A percentile compares a stretch with the other conserved stretches of the same genome.
Evolutionary conservation across 345 rosid species (phyloP).

Genomic region (Streptanthus diversifolius): DNA sequence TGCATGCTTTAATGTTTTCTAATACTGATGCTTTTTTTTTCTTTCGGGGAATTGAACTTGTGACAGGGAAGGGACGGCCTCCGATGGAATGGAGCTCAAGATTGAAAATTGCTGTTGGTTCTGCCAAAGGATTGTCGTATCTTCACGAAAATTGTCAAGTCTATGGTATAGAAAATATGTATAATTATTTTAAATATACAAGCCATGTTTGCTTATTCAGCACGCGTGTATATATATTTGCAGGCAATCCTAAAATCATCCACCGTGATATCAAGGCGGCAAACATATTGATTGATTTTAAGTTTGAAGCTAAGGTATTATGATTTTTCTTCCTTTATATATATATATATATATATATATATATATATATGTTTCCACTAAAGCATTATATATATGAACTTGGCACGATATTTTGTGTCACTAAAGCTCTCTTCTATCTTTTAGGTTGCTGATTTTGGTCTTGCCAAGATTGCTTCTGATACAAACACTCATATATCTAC

Average conservation of each 20-base stretch:
- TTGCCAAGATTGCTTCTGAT: conserved; percentile 76
- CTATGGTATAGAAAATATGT: not conserved
- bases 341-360: not conserved
- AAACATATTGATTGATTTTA: conserved; percentile 75
- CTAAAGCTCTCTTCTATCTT: not conserved
- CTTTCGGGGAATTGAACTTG: not conserved
- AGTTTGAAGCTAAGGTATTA: conserved; percentile 88
- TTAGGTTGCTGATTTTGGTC: conserved; percentile 76
- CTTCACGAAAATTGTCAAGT: conserved; percentile 93
- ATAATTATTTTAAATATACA: not conserved
- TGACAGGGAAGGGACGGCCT: conserved; percentile 66
- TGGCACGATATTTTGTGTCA: not conserved
- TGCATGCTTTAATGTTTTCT: not conserved
- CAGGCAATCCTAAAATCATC: conserved; percentile 88
- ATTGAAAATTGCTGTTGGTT: conserved; percentile 70
- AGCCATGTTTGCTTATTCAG: not conserved
- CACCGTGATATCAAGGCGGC: conserved; percentile 90
- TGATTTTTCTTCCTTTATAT: not conserved
- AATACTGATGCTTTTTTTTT: not conserved
- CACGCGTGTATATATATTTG: not conserved
- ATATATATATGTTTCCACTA: not conserved
- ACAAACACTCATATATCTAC: conserved; percentile 85
- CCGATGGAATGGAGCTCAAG: conserved; percentile 68
- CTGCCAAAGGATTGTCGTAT: conserved; percentile 90
- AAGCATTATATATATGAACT: not conserved